A percentile compares a stretch with the other conserved stretches of the same genome.
Conservation (phyloP, 106 monocot species). For the Platanthera zijinensis region DNA sequence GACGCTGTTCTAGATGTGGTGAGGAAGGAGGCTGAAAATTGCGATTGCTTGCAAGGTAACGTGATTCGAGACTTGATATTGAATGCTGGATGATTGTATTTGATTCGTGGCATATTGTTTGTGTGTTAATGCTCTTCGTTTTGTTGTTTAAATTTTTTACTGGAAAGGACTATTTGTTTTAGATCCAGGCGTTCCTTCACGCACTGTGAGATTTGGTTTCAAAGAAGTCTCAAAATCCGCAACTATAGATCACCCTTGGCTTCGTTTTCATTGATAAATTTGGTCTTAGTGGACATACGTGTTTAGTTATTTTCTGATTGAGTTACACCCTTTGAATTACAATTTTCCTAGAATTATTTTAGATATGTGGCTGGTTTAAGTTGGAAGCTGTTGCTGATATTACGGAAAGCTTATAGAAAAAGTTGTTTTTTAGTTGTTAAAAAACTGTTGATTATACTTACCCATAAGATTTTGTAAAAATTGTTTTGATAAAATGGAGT, state of each 20-base stretch:
- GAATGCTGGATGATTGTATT: neutral
- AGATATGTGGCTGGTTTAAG: too few species aligned
- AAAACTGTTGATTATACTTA: too few species aligned
- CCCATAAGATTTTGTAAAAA: too few species aligned
- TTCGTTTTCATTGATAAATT: neutral
- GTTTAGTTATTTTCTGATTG: too few species aligned
- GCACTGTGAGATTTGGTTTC: neutral
- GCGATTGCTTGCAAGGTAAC: constrained; percentile 6
- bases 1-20: constrained; percentile 8
- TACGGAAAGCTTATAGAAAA: too few species aligned
- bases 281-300: neutral
- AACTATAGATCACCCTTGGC: neutral
- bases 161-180: neutral
- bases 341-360: too few species aligned
- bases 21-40: constrained; percentile 8
- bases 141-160: neutral
- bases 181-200: neutral
- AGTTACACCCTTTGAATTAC: too few species aligned
- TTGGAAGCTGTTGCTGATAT: too few species aligned
- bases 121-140: neutral
- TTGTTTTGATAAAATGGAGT: too few species aligned
- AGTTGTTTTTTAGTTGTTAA: too few species aligned
- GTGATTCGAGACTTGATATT: neutral
- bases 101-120: neutral
- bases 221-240: neutral